Percentiles rank a stretch among this genome's conserved stretches.
Evolutionary conservation across 305 asterid species (phyloP).

Genomic region (Nicotiana rustica): DNA sequence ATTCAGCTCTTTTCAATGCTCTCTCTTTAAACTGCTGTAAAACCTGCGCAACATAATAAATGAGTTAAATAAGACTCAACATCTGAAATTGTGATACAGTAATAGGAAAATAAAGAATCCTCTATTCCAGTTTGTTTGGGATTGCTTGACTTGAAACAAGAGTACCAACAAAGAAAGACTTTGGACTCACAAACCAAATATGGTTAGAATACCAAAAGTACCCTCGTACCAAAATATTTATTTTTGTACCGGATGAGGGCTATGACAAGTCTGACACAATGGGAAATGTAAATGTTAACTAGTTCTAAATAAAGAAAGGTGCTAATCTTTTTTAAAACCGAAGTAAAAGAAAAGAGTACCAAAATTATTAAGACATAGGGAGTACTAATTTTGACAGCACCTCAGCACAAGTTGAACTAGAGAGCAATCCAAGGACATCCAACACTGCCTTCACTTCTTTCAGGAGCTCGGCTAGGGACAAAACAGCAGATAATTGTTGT

Average conservation of each 20-base stretch:
- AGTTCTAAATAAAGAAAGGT: background rate
- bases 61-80: background rate
- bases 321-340: background rate
- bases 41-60: slow-evolving; percentile 41
- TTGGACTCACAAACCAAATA: background rate
- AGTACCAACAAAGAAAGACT: background rate
- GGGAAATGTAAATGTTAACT: background rate
- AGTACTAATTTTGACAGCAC: slow-evolving; percentile 43
- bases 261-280: background rate
- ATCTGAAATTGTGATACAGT: background rate
- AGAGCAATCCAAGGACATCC: background rate
- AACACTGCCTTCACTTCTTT: background rate
- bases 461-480: slow-evolving; percentile 29
- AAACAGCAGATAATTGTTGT: slow-evolving; percentile 51
- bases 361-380: background rate
- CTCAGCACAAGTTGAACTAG: too few relatives aligned
- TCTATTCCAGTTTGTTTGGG: background rate
- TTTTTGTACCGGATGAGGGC: slow-evolving; percentile 5
- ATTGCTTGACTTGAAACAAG: background rate
- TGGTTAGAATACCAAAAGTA: slow-evolving; percentile 4
- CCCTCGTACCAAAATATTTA: background rate
- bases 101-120: background rate
- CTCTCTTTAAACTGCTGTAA: background rate
- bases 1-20: background rate
- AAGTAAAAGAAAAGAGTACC: background rate